Conservation (phyloP, 768 basidiomycete species). For the Tricholoma bakamatsutake region DNA sequence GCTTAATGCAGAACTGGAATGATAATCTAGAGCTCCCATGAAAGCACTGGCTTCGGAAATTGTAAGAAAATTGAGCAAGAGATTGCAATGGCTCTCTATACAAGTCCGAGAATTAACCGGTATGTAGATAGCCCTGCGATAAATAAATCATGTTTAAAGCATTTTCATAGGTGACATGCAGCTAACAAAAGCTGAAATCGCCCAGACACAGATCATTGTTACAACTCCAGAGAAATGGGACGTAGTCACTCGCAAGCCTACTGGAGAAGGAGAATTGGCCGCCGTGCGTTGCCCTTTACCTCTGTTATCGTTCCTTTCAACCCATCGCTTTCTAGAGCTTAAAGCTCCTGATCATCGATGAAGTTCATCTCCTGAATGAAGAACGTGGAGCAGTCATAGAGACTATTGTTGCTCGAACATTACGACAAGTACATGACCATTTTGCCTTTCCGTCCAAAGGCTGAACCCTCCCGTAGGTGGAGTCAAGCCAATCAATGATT, state of each 20-base stretch:
- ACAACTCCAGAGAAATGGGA: constrained; percentile 99
- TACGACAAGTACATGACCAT: constrained; percentile 63
- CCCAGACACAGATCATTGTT: constrained; percentile 94
- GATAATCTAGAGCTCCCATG: constrained; percentile 78
- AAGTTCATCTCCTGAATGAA: constrained; percentile 95
- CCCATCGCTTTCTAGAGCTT: constrained; percentile 53
- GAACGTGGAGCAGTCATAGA: constrained; percentile 98
- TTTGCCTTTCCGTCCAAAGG: neutral
- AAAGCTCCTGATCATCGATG: constrained; percentile 94
- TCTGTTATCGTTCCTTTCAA: neutral
- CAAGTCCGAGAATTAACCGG: constrained; percentile 89
- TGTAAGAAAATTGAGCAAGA: constrained; percentile 85
- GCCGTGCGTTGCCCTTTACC: constrained; percentile 47
- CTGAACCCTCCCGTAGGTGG: constrained; percentile 52
- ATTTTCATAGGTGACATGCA: constrained; percentile 83
- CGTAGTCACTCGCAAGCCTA: constrained; percentile 95
- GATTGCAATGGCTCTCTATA: constrained; percentile 84
- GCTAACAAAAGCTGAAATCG: constrained; percentile 88
- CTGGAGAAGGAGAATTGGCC: constrained; percentile 94
- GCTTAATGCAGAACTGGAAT: neutral
- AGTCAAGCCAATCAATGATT: constrained; percentile 93
- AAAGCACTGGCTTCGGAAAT: constrained; percentile 97
- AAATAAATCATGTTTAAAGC: neutral
- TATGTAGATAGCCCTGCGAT: constrained; percentile 18
- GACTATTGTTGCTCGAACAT: constrained; percentile 92